phyloP scores from a whole-genome alignment of 805 yeast species.

The Cyberlindnera sargentensis region DNA sequence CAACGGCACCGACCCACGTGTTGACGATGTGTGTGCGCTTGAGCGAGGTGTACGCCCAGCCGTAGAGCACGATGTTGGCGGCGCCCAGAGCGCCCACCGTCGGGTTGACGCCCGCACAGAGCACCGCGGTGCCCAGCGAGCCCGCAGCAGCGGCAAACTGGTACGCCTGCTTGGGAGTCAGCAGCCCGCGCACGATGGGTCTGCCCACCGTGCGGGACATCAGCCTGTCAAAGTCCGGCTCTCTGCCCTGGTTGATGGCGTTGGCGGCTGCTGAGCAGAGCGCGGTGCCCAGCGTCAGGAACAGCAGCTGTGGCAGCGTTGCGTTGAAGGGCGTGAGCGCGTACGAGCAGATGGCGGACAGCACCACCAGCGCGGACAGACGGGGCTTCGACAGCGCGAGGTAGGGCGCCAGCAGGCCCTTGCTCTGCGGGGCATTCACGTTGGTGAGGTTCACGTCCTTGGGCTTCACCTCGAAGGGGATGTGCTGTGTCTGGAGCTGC shows the following conservation, averaged over 20 bases:
- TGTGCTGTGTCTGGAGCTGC: conserved; percentile 17
- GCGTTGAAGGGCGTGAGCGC: conserved; percentile 85
- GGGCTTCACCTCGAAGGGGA: conserved; percentile 54
- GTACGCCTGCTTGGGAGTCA: conserved; percentile 73
- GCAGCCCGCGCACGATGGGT: conserved; percentile 82
- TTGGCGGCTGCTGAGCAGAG: conserved; percentile 91
- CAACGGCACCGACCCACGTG: conserved; percentile 99
- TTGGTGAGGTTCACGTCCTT: conserved; percentile 27
- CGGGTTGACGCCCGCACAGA: conserved; percentile 79
- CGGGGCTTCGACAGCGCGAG: conserved; percentile 86
- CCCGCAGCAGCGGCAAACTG: conserved; percentile 75
- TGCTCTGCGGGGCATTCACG: conserved; percentile 13
- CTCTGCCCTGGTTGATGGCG: conserved; percentile 95
- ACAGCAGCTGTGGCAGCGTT: conserved; percentile 59
- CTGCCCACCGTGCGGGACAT: conserved; percentile 87
- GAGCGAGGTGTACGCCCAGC: conserved; percentile 87
- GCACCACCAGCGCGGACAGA: conserved; percentile 77
- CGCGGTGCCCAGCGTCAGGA: conserved; percentile 78
- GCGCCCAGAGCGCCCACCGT: conserved; percentile 79
- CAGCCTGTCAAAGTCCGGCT: conserved; percentile 77
- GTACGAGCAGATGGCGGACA: conserved; percentile 89
- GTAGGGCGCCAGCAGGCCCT: conserved; percentile 45
- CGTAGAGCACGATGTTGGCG: conserved; percentile 71
- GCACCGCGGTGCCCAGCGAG: conserved; percentile 54
- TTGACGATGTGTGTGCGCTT: conserved; percentile 80